Conservation (phyloP, 306 rosid genomes). For the Quercus robur region DNA sequence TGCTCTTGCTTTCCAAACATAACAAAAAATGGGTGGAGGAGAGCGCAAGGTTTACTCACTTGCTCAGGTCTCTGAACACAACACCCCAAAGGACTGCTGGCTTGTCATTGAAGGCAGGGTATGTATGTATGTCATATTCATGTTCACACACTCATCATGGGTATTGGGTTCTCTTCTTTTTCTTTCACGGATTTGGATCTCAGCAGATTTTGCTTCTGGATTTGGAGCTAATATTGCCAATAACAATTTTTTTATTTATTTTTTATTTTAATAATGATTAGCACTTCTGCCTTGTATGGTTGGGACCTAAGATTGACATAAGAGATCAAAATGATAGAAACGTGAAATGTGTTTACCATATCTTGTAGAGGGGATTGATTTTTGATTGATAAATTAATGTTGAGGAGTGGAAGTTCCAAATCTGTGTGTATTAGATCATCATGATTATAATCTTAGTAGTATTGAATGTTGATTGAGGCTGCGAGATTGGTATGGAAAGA, state of each 20-base stretch:
- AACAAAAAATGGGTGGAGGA: constrained; percentile 53
- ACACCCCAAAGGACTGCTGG: constrained; percentile 70
- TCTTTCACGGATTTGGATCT: not conserved
- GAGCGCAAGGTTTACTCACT: constrained; percentile 50
- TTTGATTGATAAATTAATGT: not conserved
- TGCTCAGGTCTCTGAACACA: constrained; percentile 64
- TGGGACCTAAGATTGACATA: not conserved
- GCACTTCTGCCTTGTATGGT: not conserved
- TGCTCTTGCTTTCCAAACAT: not conserved
- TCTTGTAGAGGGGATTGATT: not conserved
- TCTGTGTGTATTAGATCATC: too few species aligned
- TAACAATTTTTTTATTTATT: not conserved
- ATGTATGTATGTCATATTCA: not conserved
- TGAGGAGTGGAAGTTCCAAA: too few species aligned
- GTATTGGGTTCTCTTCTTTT: not conserved
- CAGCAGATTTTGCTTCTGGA: not conserved
- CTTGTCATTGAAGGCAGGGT: constrained; percentile 80
- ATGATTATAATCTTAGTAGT: too few species aligned
- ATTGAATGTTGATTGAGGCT: too few species aligned
- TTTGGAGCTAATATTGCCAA: not conserved
- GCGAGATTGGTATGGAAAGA: not conserved
- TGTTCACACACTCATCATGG: not conserved
- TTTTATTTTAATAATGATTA: not conserved
- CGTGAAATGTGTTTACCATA: not conserved
- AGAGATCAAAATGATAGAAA: not conserved